phyloP scores from a whole-genome alignment of 768 basidiomycete species.

The Stropharia rugosoannulata region DNA sequence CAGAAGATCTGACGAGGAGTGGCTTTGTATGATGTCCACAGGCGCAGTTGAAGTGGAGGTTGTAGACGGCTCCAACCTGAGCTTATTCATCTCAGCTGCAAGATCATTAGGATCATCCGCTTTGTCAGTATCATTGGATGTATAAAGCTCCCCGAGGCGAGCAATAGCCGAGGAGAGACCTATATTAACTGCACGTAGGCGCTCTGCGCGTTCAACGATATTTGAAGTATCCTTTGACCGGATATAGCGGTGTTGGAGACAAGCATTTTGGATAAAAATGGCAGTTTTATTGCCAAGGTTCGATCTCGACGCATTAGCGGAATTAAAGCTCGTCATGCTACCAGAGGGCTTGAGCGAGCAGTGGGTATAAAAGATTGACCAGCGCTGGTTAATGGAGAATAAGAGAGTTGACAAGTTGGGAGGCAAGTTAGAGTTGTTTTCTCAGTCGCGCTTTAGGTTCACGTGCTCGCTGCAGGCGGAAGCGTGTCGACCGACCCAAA shows the following conservation, averaged over 20 bases:
- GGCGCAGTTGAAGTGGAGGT: constrained; percentile 19
- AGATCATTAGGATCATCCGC: constrained; percentile 19
- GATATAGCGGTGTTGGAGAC: constrained; percentile 74
- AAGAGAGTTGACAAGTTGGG: no score
- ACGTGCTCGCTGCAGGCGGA: no score
- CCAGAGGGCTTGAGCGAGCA: no score
- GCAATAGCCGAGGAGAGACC: constrained; percentile 82
- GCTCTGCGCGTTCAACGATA: constrained; percentile 90
- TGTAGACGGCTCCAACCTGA: constrained; percentile 20
- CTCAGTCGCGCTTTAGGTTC: no score
- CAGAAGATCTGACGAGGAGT: constrained; percentile 53
- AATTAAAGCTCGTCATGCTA: no score
- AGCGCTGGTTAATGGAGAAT: no score
- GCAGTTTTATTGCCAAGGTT: neutral
- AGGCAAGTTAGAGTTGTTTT: no score
- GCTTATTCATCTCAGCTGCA: constrained; percentile 24
- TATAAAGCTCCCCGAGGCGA: constrained; percentile 51
- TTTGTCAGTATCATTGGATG: neutral
- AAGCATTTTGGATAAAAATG: constrained; percentile 68
- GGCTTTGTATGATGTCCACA: constrained; percentile 51
- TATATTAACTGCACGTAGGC: constrained; percentile 78
- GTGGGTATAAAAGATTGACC: no score
- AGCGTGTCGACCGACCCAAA: no score
- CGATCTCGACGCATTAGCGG: no score
- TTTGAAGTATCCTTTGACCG: constrained; percentile 70